phyloP scores from a whole-genome alignment of 805 yeast genomes.

The Saturnispora halmiae region DNA sequence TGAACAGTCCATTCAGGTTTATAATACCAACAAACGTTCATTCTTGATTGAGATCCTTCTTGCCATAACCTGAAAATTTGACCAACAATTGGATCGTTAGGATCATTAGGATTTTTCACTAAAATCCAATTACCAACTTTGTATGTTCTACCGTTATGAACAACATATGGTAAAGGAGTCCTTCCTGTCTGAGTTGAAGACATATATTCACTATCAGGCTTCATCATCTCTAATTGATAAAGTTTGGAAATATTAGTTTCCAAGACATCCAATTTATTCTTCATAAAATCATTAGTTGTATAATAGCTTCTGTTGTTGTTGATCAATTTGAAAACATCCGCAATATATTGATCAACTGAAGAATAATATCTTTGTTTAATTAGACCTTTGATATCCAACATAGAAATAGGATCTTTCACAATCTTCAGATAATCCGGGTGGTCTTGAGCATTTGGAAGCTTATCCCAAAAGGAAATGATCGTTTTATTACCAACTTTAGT shows the following conservation, averaged over 20 bases:
- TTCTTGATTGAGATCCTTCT: conserved; percentile 73
- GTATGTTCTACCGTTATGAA: conserved; percentile 62
- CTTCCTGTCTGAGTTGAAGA: conserved; percentile 42
- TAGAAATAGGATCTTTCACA: conserved; percentile 52
- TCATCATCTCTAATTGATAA: conserved; percentile 60
- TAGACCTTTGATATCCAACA: conserved; percentile 68
- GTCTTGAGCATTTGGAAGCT: conserved; percentile 60
- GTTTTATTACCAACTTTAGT: conserved; percentile 48
- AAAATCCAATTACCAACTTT: conserved; percentile 94
- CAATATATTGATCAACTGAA: conserved; percentile 64
- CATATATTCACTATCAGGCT: conserved; percentile 72
- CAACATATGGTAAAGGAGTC: conserved; percentile 71
- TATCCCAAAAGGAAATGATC: conserved; percentile 52
- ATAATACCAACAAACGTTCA: conserved; percentile 96
- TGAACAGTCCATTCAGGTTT: conserved; percentile 98
- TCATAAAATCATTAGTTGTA: conserved; percentile 47
- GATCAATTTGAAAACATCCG: conserved; percentile 68
- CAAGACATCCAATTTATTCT: conserved; percentile 52
- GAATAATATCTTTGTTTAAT: conserved; percentile 79
- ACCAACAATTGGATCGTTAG: conserved; percentile 82
- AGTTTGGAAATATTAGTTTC: conserved; percentile 52
- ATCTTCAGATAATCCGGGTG: conserved; percentile 47
- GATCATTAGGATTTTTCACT: conserved; percentile 78
- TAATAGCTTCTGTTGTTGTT: conserved; percentile 62
- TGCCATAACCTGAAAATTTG: conserved; percentile 93